Evolutionary conservation across 169 alveolate species (phyloP), one percentile per base, ranked within the genome.

Genomic region (Theileria annulata): DNA sequence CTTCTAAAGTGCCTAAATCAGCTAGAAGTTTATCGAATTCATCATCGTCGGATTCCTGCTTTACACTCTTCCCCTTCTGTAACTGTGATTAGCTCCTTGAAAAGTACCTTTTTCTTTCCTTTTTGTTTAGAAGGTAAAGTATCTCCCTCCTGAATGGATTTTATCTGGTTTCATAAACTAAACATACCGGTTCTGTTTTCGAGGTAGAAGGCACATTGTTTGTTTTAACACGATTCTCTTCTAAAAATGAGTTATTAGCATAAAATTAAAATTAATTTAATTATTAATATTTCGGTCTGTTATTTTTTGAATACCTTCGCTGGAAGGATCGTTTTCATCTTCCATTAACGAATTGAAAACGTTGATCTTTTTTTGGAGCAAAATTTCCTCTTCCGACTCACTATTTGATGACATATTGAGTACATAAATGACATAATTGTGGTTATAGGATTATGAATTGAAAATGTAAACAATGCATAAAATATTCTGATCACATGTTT

Each of bases 1-100:
- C 80, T 19, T 31, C 51, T 66, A 73, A 27, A 19, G 37, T 56
- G 56, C 76, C 76, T n/a, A 79, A 28, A 19, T 85, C 91, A 42
- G 79, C 75, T 33, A 85, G 69, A 49, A 83, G 77, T 47, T 76
- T 71, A 60, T 83, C 90, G 28, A 83, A 28, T 35, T 83, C 90
- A 8, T 78, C 87, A 71, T 83, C 90, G 51, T 69, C 80, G 2
- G 71, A 76, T 35, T 69, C 86, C 67, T 67, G 35, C 33, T 83
- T 75, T 27, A 17, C 35, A 0, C 51, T 75, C 82, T 77, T 77
- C 21, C 76, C 76, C 69, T 83, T 83, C 86, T 70, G 17, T 2
- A 25, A 5, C 17, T 21, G 28, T 25, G 31, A 56, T 56, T 56
- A 56, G 0, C 0, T 2, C 2, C 9, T 25, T 56, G 31, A 21